Evolutionary conservation across 129 eudicot genomes (phyloP), one percentile per base, ranked within the genome.

Genomic region (Flaveria robusta): DNA sequence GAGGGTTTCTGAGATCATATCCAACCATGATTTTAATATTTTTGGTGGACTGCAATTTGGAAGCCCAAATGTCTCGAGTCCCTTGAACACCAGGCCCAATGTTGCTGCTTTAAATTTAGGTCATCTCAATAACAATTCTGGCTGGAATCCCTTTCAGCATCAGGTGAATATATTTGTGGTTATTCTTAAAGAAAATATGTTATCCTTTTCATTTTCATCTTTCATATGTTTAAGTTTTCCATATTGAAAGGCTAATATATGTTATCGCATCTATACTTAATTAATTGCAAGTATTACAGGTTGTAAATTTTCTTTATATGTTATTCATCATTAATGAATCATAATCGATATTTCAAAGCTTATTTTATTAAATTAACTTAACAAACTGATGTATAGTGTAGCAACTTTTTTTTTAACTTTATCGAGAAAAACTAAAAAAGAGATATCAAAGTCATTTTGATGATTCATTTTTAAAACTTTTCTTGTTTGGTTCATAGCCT

Each of bases 31-130:
- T 16, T 77, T 72, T 54, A 81, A 83, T 73, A 91, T 78, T 76
- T 88, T 75, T 76, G 89, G 84, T 66, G 75, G 90, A 64, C 77
- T 86, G 59, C 89, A 83, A 63, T 82, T 87, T 70, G 86, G 91
- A 78, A 88, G 91, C 83, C 94, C 88, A 15, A 86, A 85, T 81
- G 83, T 81, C 8, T 41, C 75, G 73, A 76, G 83, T 54, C 74
- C 91, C 41, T 76, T 77, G 14, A 82, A 86, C 46, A 69, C 82
- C 54, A 82, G 86, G 70, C 85, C 84, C 9, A 83, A 84, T 84
- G 18, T 84, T 68, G 85, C 79, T 51, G 82, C 74, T 23, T 69
- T 82, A 39, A 77, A 77, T 49, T 49, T 85, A 74, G 86, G 77
- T 34, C 72, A 64, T 75, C 85, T 80, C 85, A 81, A 73, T 70